These are phyloP conservation scores for Talaromyces sp. DNA, from an alignment of 2,329 filamentous ascomycete genomes.

Conservation along the genomic window DNA sequence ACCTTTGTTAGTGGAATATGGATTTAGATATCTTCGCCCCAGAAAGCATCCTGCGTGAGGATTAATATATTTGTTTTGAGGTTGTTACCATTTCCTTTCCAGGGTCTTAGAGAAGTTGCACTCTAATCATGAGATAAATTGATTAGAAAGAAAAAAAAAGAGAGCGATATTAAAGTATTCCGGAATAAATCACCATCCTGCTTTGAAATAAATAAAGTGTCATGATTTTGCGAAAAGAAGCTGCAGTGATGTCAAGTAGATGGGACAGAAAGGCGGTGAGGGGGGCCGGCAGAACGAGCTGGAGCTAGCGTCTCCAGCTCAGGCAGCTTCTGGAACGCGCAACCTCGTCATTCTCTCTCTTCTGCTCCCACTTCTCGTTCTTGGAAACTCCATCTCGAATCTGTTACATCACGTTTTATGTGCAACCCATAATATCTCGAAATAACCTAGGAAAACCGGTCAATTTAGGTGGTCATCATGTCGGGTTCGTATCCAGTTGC, in stretches of 20 bases:
- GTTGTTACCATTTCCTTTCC: too few relatives aligned
- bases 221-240: too few relatives aligned
- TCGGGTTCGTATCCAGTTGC: constrained; percentile 32
- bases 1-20: too few relatives aligned
- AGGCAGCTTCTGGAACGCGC: constrained; percentile 11
- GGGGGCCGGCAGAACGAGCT: constrained; percentile 10
- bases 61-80: too few relatives aligned
- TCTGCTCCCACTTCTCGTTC: background rate
- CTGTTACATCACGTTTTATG: background rate
- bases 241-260: background rate
- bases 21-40: too few relatives aligned
- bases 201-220: too few relatives aligned
- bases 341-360: constrained; percentile 3
- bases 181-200: too few relatives aligned
- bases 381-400: background rate
- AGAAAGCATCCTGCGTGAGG: too few relatives aligned
- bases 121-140: too few relatives aligned
- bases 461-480: constrained; percentile 28
- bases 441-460: background rate
- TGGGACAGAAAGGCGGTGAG: constrained; percentile 2
- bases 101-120: too few relatives aligned
- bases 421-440: background rate
- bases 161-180: too few relatives aligned
- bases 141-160: too few relatives aligned
- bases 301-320: constrained; percentile 3